Evolutionary conservation across 2,329 filamentous ascomycete genomes (phyloP).

Genomic region (Aspergillus texensis): DNA sequence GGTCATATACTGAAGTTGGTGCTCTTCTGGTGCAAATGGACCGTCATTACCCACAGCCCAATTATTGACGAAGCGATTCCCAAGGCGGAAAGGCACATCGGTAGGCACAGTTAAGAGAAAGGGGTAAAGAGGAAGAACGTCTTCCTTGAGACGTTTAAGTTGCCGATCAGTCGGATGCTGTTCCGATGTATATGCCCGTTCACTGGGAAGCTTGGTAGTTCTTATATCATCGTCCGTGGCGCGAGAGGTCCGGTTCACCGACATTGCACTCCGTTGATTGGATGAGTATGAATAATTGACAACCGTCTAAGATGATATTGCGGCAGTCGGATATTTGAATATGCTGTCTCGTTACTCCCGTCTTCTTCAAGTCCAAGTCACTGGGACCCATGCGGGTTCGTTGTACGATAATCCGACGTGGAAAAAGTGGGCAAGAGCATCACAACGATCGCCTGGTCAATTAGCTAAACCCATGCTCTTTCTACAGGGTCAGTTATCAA

Average conservation of each 20-base stretch:
- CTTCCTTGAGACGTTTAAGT: slow-evolving; percentile 43
- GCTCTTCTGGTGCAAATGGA: slow-evolving; percentile 58
- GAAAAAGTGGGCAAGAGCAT: background rate
- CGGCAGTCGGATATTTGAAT: background rate
- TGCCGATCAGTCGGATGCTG: slow-evolving; percentile 37
- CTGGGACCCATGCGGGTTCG: background rate
- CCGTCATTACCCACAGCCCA: slow-evolving; percentile 53
- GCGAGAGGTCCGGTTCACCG: slow-evolving; percentile 38
- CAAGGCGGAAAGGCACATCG: slow-evolving; percentile 49
- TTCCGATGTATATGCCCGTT: slow-evolving; percentile 26
- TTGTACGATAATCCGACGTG: background rate
- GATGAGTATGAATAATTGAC: slow-evolving; percentile 8
- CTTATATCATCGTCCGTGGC: slow-evolving; percentile 30
- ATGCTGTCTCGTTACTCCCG: background rate
- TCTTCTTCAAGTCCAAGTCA: background rate
- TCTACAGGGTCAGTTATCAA: background rate
- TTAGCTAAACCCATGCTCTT: background rate
- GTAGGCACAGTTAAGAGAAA: slow-evolving; percentile 51
- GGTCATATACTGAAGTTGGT: slow-evolving; percentile 64
- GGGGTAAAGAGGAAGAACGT: slow-evolving; percentile 47
- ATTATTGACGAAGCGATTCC: slow-evolving; percentile 46
- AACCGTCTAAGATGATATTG: background rate
- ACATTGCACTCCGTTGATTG: slow-evolving; percentile 40
- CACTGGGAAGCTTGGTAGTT: slow-evolving; percentile 25
- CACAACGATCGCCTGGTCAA: background rate